Conservation (phyloP, 2,329 filamentous ascomycete genomes). For the Lecanicillium sp. region DNA sequence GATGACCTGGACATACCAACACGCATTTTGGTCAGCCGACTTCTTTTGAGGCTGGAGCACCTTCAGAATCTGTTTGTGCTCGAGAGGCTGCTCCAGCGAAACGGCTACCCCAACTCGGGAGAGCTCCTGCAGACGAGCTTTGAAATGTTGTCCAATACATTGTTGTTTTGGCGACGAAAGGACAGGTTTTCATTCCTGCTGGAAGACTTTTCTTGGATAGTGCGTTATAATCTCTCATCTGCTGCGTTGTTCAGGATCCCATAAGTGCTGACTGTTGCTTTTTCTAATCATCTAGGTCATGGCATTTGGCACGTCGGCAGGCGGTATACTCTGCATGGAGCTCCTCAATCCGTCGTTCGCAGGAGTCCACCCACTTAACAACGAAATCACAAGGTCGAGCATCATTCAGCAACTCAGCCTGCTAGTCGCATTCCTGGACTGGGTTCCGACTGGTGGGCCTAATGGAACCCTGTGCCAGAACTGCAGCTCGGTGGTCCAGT, state of each 20-base stretch:
- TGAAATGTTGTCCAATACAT: conserved; percentile 37
- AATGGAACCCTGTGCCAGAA: conserved; percentile 40
- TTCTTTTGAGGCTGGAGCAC: conserved; percentile 41
- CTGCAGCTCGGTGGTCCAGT: conserved; percentile 40
- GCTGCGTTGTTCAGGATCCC: background rate
- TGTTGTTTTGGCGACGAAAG: conserved; percentile 41
- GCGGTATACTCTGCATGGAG: conserved; percentile 42
- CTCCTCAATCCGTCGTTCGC: conserved; percentile 30
- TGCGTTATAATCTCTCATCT: conserved; percentile 15
- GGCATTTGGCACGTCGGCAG: conserved; percentile 40
- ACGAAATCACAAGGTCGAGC: conserved; percentile 34
- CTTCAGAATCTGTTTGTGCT: conserved; percentile 52
- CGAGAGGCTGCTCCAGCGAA: conserved; percentile 45
- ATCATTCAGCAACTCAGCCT: conserved; percentile 46
- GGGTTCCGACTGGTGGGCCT: conserved; percentile 38
- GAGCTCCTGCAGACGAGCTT: conserved; percentile 36
- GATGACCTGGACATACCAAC: conserved; percentile 21
- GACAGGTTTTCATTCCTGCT: conserved; percentile 33
- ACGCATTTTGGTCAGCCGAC: conserved; percentile 29
- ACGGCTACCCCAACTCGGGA: conserved; percentile 26
- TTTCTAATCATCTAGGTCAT: conserved; percentile 28
- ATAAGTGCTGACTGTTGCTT: no score
- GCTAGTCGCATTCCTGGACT: conserved; percentile 42
- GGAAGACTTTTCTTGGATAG: conserved; percentile 41
- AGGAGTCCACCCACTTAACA: conserved; percentile 22